Conservation (phyloP, 805 yeast genomes). For the Myxozyma nipponensis region DNA sequence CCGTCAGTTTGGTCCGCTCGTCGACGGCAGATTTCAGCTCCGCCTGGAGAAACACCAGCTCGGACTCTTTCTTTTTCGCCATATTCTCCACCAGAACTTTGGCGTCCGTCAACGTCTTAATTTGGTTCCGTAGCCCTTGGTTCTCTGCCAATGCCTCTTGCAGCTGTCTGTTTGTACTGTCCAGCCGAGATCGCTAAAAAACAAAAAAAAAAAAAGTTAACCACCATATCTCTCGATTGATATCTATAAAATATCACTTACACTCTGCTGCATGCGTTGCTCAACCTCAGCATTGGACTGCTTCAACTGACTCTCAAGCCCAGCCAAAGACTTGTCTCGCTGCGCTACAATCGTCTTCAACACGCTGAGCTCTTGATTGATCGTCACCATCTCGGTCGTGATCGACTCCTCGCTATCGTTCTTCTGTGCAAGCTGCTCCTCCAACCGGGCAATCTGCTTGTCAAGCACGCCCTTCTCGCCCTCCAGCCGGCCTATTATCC, state of each 20-base stretch:
- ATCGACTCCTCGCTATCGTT: conserved; percentile 29
- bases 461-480: conserved; percentile 36
- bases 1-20: conserved; percentile 7
- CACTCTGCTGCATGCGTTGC: conserved; percentile 18
- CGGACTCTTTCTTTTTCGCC: conserved; percentile 36
- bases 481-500: conserved; percentile 38
- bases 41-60: conserved; percentile 24
- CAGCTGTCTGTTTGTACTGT: conserved; percentile 19
- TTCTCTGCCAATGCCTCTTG: conserved; percentile 42
- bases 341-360: conserved; percentile 32
- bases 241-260: too few species aligned
- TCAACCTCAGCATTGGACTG: conserved; percentile 26
- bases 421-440: conserved; percentile 31
- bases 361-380: conserved; percentile 25
- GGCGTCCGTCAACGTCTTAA: conserved; percentile 41
- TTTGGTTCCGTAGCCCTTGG: conserved; percentile 40
- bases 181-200: conserved; percentile 23
- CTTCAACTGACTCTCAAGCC: conserved; percentile 34
- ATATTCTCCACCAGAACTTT: conserved; percentile 39
- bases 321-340: conserved; percentile 32
- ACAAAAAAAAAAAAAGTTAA: neutral
- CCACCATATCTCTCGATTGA: too few species aligned
- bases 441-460: conserved; percentile 36
- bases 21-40: conserved; percentile 8
- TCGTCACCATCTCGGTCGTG: conserved; percentile 10